Evolutionary conservation across 257 asterid species (phyloP).

Genomic region (Solanum lignicaule): DNA sequence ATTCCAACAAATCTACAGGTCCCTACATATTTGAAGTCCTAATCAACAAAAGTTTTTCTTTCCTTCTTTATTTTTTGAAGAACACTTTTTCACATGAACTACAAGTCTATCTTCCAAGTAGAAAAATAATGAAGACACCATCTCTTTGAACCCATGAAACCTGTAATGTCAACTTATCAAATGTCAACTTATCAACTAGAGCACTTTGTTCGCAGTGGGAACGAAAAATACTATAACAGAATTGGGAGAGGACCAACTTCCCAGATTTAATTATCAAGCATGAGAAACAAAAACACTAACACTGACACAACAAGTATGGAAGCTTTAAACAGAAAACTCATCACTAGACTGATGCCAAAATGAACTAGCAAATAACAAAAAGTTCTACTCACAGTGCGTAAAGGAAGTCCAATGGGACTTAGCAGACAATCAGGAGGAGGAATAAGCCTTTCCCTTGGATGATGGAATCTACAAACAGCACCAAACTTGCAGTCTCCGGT

Average conservation of each 20-base stretch:
- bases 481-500: conserved; percentile 98
- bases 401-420: conserved; percentile 90
- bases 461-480: conserved; percentile 89
- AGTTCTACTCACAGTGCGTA: conserved; percentile 68
- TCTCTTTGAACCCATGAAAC: background rate
- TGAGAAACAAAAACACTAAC: background rate
- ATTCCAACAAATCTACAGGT: background rate
- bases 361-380: background rate
- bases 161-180: background rate
- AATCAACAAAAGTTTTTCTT: background rate
- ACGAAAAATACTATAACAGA: background rate
- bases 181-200: background rate
- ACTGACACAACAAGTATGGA: background rate
- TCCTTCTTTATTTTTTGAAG: background rate
- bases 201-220: background rate
- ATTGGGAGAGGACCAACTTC: background rate
- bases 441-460: conserved; percentile 71
- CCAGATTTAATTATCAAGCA: background rate
- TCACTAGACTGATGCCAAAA: background rate
- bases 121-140: background rate
- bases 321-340: background rate
- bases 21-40: background rate
- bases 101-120: background rate
- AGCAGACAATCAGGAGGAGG: conserved; percentile 86
- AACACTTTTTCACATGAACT: background rate